These are phyloP conservation scores for Mycena maculata DNA, from an alignment of 768 basidiomycete genomes.

Conservation along the genomic window DNA sequence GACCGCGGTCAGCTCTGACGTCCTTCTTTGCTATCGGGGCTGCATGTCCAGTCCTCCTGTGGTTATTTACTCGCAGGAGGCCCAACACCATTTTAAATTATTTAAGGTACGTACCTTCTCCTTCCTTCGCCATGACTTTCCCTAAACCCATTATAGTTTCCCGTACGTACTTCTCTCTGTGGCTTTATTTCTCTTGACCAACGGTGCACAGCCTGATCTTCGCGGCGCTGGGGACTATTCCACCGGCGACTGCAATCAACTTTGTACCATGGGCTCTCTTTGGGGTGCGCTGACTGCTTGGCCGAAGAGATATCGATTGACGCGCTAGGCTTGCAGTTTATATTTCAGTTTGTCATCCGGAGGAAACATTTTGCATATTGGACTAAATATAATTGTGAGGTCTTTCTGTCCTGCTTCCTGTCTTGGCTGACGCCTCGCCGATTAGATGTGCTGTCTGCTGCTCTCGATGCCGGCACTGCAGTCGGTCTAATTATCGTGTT, in stretches of 20 bases:
- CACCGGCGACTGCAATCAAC: constrained; percentile 88
- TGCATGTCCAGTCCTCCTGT: constrained; percentile 69
- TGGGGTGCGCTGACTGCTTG: constrained; percentile 41
- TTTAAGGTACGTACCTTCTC: constrained; percentile 62
- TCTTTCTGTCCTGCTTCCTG: neutral
- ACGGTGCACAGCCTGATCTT: constrained; percentile 68
- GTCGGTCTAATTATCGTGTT: constrained; percentile 74
- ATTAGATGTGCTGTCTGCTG: constrained; percentile 78
- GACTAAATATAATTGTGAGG: constrained; percentile 82
- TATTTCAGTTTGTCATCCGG: constrained; percentile 81
- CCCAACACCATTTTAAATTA: constrained; percentile 74
- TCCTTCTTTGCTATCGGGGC: constrained; percentile 84
- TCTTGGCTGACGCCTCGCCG: neutral
- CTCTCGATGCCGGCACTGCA: constrained; percentile 79
- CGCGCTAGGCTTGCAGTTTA: constrained; percentile 50
- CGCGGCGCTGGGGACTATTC: constrained; percentile 74
- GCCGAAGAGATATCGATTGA: no score
- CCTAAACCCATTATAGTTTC: constrained; percentile 49
- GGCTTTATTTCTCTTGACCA: constrained; percentile 19
- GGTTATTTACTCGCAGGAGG: constrained; percentile 70
- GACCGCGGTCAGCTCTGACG: constrained; percentile 54
- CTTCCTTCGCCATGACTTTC: neutral
- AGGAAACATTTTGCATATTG: constrained; percentile 76
- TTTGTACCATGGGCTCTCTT: constrained; percentile 83
- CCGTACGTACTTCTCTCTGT: constrained; percentile 49